phyloP scores from a whole-genome alignment of 768 basidiomycete genomes.

The Clitopilus hobsonii region DNA sequence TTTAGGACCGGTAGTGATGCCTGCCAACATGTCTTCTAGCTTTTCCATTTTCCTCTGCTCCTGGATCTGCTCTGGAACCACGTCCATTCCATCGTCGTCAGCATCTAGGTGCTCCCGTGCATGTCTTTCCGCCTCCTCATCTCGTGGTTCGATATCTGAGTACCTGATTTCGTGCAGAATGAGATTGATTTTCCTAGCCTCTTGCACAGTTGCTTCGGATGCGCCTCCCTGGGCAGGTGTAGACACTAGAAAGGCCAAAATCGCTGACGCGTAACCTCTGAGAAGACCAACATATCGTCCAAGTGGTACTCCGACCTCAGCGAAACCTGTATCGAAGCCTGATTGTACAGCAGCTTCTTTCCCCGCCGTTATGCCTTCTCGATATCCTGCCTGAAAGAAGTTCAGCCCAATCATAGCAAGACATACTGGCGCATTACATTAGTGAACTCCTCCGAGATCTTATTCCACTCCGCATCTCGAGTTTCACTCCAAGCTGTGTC shows the following conservation, averaged over 20 bases:
- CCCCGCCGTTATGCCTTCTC: slow-evolving; percentile 93
- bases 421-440: slow-evolving; percentile 41
- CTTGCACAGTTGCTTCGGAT: slow-evolving; percentile 24
- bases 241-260: slow-evolving; percentile 52
- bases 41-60: slow-evolving; percentile 48
- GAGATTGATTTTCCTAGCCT: slow-evolving; percentile 49
- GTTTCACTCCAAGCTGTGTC: not conserved
- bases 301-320: slow-evolving; percentile 61
- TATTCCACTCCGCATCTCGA: slow-evolving; percentile 61
- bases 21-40: slow-evolving; percentile 51
- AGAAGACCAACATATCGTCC: slow-evolving; percentile 76
- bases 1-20: slow-evolving; percentile 28
- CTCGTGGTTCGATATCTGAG: slow-evolving; percentile 68
- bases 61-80: slow-evolving; percentile 30
- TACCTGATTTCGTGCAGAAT: slow-evolving; percentile 60
- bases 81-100: slow-evolving; percentile 25
- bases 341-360: slow-evolving; percentile 84
- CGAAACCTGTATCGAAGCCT: slow-evolving; percentile 89
- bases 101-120: slow-evolving; percentile 57
- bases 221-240: slow-evolving; percentile 9
- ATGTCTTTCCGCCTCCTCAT: slow-evolving; percentile 76
- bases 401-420: not conserved
- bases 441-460: slow-evolving; percentile 63
- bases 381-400: slow-evolving; percentile 72
- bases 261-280: slow-evolving; percentile 64